Conservation (phyloP, 495 filamentous ascomycete species). For the Schizothecium vesticola region DNA sequence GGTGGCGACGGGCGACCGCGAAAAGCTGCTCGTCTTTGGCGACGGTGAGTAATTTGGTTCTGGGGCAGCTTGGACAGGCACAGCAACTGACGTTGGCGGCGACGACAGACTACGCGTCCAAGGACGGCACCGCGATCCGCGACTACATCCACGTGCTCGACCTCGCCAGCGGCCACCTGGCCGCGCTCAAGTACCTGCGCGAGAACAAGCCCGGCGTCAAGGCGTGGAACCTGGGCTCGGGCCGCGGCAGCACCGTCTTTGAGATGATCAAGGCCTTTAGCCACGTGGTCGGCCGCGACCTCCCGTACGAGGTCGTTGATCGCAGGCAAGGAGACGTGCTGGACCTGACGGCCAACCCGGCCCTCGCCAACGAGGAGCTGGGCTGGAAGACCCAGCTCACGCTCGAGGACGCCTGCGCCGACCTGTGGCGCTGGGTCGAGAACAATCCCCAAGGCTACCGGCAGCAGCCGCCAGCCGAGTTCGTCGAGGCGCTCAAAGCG, state of each 20-base stretch:
- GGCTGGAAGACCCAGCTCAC: conserved; percentile 87
- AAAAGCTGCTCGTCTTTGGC: conserved; percentile 91
- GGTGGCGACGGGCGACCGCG: conserved; percentile 89
- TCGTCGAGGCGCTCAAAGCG: conserved; percentile 65
- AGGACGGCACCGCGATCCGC: conserved; percentile 71
- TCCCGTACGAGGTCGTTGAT: conserved; percentile 80
- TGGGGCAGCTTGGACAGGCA: background rate
- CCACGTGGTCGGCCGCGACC: conserved; percentile 71
- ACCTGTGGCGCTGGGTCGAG: conserved; percentile 90
- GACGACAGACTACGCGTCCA: conserved; percentile 74
- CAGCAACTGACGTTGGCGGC: background rate
- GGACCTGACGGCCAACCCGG: conserved; percentile 89
- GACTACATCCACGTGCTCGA: conserved; percentile 84
- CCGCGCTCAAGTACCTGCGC: conserved; percentile 87
- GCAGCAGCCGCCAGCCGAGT: conserved; percentile 78
- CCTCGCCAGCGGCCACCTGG: conserved; percentile 80
- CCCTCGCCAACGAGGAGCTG: conserved; percentile 78
- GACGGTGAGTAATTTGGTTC: conserved; percentile 58
- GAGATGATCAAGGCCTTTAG: conserved; percentile 97
- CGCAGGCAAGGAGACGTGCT: conserved; percentile 86
- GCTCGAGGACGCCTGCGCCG: conserved; percentile 86
- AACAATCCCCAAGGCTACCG: conserved; percentile 96
- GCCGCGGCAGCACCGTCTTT: conserved; percentile 88
- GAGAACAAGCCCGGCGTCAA: conserved; percentile 84
- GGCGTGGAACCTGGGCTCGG: conserved; percentile 97